phyloP scores from a whole-genome alignment of 805 yeast genomes.

The Wickerhamomyces rabaulensis region DNA sequence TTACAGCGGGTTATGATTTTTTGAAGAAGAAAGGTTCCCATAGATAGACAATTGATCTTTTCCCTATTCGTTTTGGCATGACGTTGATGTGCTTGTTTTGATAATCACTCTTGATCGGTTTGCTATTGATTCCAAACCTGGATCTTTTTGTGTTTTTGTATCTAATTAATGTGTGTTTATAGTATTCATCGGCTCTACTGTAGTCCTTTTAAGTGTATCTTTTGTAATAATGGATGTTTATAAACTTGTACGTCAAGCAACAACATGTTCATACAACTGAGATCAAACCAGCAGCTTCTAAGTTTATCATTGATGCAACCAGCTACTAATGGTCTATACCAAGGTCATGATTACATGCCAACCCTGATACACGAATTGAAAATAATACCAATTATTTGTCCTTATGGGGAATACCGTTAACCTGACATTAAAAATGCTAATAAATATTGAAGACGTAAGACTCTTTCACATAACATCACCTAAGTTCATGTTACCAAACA shows the following conservation, averaged over 20 bases:
- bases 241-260: too few species aligned
- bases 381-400: neutral
- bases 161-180: neutral
- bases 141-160: neutral
- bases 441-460: neutral
- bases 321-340: too few species aligned
- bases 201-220: too few species aligned
- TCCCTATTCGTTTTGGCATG: neutral
- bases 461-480: slow-evolving; percentile 6
- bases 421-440: neutral
- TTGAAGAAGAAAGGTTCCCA: neutral
- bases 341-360: neutral
- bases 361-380: neutral
- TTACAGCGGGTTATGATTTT: slow-evolving; percentile 27
- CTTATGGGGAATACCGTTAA: neutral
- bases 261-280: too few species aligned
- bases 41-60: neutral
- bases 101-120: neutral
- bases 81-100: neutral
- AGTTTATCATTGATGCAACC: too few species aligned
- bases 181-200: neutral
- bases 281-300: too few species aligned
- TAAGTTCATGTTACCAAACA: slow-evolving; percentile 20
- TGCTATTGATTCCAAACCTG: neutral
- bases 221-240: too few species aligned